Base-by-base conservation (phyloP, 176 grass and related monocot species). In the Avena atlantica region DNA sequence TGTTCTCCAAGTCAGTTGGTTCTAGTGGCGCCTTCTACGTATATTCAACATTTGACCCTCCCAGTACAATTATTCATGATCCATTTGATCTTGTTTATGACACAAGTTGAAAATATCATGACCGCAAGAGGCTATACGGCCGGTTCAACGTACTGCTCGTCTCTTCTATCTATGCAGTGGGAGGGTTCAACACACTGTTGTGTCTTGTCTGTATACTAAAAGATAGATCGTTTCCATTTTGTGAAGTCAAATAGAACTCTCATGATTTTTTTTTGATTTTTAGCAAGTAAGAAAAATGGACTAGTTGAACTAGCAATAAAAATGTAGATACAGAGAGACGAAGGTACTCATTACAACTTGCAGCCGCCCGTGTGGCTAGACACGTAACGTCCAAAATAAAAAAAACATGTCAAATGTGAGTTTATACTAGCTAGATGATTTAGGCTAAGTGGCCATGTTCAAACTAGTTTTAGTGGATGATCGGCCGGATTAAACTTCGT, bases 21-120 rank as follows among this genome's bases (percentile, higher is more conserved):
- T 69, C 31, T 29, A 69, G 34, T 36, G 63, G 19, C 19, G 12
- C 15, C 13, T 66, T 40, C 72, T 12, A 53, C 60, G 12, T 24
- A 25, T 85, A 21, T 80, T 80, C 85, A 61, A 70, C 21, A 34
- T 79, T 71, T 58, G 51, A 78, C 84, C 10, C 37, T 70, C 44
- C 51, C 8, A 20, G 3, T 36, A 29, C 31, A 25, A 11, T 47
- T 73, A 1, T 21, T 59, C 36, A 47, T 58, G 5, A 0, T 9
- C 56, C 62, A n/a, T 40, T 58, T 85, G 12, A 36, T 86, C 40
- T 86, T 12, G 27, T 77, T 63, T n/a, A 77, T 65, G 44, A 36
- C 15, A 29, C 57, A 73, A 62, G 31, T 27, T 61, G 23, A 73
- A 73, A 58, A 62, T 34, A 56, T 23, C 14, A 19, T 60, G 51